Base-by-base conservation (phyloP, 2,329 filamentous ascomycete genomes). In the Lachnellula arida region DNA sequence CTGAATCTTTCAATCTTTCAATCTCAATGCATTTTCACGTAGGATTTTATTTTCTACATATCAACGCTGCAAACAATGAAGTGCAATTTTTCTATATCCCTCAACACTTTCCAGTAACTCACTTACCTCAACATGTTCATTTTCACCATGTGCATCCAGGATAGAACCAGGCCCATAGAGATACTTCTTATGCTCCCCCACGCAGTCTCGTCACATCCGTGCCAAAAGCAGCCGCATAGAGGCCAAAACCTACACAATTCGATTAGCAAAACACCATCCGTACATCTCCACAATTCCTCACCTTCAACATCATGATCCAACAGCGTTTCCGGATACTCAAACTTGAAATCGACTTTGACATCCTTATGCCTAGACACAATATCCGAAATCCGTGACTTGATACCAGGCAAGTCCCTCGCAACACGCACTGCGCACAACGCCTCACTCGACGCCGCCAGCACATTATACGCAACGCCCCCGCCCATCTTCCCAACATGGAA, bases 381-480 rank as follows among this genome's bases (percentile, higher is more conserved):
- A 1, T 17, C 37, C 37, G 37, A 40, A 15, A 40, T 40, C 37
- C 8, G 14, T 12, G 11, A 17, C n/a, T 40, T 40, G 37, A 40
- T 40, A 14, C 37, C 37, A 2, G 37, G n/a, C 14, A 40, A 14
- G n/a, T 40, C 37, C 3, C 15, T 15, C 8, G 37, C 37, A 40
- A 40, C 11, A 5, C 37, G 37, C 37, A 40, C 37, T 40, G 11
- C 79, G 77, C 49, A 84, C 88, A 53, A 37, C 12, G 50, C 50
- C 25, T 53, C 50, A 22, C 50, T 53, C 42, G 55, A 40, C n/a
- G 87, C 87, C 0, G 93, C 84, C 23, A 97, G 89, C 1, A 97
- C 91, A 63, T 97, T 97, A 0, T 78, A 76, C 0, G 92, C 92
- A 0, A 96, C 87, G 5, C 93, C 92, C 12, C 90, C 92, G 1